Conservation (phyloP, 169 alveolate genomes). For the Theileria parva region DNA sequence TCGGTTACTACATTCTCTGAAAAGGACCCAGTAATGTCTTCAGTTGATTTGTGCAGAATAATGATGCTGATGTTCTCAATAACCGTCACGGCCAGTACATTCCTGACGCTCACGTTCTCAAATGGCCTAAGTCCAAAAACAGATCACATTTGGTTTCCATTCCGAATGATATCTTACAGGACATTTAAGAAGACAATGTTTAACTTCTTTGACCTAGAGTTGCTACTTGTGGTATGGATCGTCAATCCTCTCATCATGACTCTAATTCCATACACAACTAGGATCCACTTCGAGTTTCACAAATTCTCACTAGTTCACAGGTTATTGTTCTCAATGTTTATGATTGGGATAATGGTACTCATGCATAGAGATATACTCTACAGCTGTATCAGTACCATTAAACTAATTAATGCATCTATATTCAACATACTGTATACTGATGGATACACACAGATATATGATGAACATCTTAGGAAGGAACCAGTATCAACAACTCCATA, state of each 20-base stretch:
- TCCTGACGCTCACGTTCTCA: background rate
- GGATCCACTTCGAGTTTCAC: background rate
- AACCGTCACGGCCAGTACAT: background rate
- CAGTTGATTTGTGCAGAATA: slow-evolving; percentile 2
- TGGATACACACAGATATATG: background rate
- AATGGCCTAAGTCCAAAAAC: background rate
- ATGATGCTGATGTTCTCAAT: background rate
- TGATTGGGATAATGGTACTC: background rate
- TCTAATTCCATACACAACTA: background rate
- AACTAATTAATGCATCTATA: background rate
- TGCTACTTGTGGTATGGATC: background rate
- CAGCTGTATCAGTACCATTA: background rate
- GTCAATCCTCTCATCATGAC: background rate
- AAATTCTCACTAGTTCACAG: background rate
- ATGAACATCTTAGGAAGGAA: background rate
- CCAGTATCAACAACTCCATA: background rate
- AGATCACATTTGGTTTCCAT: background rate
- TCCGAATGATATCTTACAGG: background rate
- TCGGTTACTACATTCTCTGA: background rate
- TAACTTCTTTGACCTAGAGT: background rate
- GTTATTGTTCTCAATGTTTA: background rate
- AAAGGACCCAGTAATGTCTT: slow-evolving; percentile 1
- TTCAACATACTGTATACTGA: slow-evolving; percentile 3
- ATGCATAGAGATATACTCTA: background rate
- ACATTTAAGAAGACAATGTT: background rate